These are phyloP conservation scores for Stachybotrys echinatus DNA, from an alignment of 2,329 filamentous ascomycete genomes.

Conservation along the genomic window DNA sequence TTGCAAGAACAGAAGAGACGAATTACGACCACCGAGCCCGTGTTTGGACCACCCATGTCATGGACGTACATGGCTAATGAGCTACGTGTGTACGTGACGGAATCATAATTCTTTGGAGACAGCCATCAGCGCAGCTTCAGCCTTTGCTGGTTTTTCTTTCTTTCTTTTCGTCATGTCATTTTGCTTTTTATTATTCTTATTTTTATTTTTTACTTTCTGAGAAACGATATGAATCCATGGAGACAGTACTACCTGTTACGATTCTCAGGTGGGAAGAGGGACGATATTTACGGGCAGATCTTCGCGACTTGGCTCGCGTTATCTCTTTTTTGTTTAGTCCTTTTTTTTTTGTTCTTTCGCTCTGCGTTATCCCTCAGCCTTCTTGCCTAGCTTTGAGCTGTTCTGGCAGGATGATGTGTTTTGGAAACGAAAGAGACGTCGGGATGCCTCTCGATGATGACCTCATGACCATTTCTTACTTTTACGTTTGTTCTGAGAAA, in stretches of 20 bases:
- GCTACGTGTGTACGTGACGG: conserved; percentile 36
- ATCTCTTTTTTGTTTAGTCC: conserved; percentile 18
- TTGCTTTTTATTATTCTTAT: conserved; percentile 12
- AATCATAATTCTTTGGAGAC: conserved; percentile 22
- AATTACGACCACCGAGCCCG: conserved; percentile 29
- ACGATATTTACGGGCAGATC: conserved; percentile 16
- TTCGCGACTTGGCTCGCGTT: conserved; percentile 11
- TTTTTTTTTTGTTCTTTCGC: conserved; percentile 12
- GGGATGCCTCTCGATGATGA: conserved; percentile 20
- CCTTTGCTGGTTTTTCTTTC: not conserved
- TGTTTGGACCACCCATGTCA: conserved; percentile 26
- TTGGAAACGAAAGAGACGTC: conserved; percentile 17
- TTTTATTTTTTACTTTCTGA: conserved; percentile 19
- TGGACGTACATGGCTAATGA: conserved; percentile 39
- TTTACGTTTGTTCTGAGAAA: conserved; percentile 8
- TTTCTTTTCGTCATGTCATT: conserved; percentile 4
- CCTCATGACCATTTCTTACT: conserved; percentile 20
- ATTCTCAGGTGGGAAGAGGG: conserved; percentile 27
- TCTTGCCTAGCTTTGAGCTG: not conserved
- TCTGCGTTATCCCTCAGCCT: conserved; percentile 3
- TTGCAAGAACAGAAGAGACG: conserved; percentile 20
- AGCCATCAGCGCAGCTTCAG: not conserved
- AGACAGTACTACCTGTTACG: conserved; percentile 31
- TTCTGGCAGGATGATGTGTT: not conserved
- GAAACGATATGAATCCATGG: conserved; percentile 22